A percentile compares a stretch with the other conserved stretches of the same genome.
Evolutionary conservation across 2,329 filamentous ascomycete genomes (phyloP).

Genomic region (Dichotomopilus funicola): DNA sequence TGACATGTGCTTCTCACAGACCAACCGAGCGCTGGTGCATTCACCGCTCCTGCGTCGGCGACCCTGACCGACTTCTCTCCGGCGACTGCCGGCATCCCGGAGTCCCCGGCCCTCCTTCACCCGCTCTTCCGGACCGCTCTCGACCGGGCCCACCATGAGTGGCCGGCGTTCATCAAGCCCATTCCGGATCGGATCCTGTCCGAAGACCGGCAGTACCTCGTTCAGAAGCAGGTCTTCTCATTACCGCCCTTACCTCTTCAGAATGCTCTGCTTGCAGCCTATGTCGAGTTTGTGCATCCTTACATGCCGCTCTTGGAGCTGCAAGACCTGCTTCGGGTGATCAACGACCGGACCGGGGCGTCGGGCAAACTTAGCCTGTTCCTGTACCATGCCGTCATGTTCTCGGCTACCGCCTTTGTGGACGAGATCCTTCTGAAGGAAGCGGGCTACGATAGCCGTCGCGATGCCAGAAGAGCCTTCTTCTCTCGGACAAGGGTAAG

Average conservation of each 20-base stretch:
- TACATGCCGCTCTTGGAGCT: conserved; percentile 85
- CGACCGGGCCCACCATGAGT: conserved; percentile 26
- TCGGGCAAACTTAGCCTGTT: conserved; percentile 73
- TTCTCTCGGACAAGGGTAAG: conserved; percentile 81
- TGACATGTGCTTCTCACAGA: conserved; percentile 10
- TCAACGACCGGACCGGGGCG: conserved; percentile 61
- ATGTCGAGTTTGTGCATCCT: conserved; percentile 84
- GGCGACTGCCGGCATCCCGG: conserved; percentile 9
- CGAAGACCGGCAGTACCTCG: conserved; percentile 78
- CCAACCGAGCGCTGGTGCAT: conserved; percentile 4
- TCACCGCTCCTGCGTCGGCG: conserved; percentile 7
- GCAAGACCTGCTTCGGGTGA: conserved; percentile 51
- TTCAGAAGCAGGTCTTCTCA: conserved; percentile 75
- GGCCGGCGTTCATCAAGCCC: conserved; percentile 68
- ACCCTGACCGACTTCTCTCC: conserved; percentile 19
- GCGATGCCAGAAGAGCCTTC: conserved; percentile 78
- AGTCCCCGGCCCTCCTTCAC: conserved; percentile 9
- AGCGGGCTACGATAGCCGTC: conserved; percentile 71
- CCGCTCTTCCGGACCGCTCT: conserved; percentile 20
- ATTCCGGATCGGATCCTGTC: conserved; percentile 68
- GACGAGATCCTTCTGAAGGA: conserved; percentile 69
- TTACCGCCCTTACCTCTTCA: conserved; percentile 66
- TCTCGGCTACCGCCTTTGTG: conserved; percentile 81
- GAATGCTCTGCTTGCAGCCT: conserved; percentile 73
- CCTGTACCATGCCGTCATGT: conserved; percentile 92